A percentile compares a stretch with the other conserved stretches of the same genome.
phyloP scores from a whole-genome alignment of 129 eudicot genomes.

The Gnaphalium uliginosum region DNA sequence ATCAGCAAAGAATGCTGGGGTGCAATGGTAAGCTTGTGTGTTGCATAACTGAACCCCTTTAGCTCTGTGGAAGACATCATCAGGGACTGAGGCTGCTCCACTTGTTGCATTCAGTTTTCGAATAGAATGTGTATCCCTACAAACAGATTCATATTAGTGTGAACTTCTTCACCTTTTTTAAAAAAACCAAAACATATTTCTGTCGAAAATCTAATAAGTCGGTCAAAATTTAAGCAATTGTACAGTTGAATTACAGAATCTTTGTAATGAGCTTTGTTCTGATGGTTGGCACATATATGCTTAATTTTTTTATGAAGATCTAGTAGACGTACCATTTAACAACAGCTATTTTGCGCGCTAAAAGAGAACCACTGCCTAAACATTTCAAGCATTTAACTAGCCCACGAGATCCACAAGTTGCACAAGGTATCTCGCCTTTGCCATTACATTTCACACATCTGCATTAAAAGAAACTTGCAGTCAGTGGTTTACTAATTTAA shows the following conservation, averaged over 20 bases:
- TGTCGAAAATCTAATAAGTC: neutral
- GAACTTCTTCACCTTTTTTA: too few relatives aligned
- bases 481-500: neutral
- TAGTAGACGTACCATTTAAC: constrained; percentile 58
- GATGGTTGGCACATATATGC: neutral
- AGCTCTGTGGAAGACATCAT: constrained; percentile 93
- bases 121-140: constrained; percentile 71
- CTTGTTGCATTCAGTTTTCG: constrained; percentile 88
- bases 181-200: too few relatives aligned
- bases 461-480: constrained; percentile 24
- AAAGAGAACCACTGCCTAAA: constrained; percentile 69
- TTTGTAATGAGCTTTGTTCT: neutral
- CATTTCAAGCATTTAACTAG: constrained; percentile 68
- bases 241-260: neutral
- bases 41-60: constrained; percentile 91
- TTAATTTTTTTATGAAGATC: neutral
- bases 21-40: constrained; percentile 87
- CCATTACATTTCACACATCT: constrained; percentile 83
- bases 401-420: constrained; percentile 85
- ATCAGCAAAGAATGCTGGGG: constrained; percentile 94
- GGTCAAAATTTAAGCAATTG: neutral
- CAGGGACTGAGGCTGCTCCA: constrained; percentile 98
- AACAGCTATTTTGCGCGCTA: constrained; percentile 68
- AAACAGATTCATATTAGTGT: neutral
- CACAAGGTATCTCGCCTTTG: constrained; percentile 90